Evolutionary conservation across 106 monocot genomes (phyloP).

Genomic region (Dendrobium nobile): DNA sequence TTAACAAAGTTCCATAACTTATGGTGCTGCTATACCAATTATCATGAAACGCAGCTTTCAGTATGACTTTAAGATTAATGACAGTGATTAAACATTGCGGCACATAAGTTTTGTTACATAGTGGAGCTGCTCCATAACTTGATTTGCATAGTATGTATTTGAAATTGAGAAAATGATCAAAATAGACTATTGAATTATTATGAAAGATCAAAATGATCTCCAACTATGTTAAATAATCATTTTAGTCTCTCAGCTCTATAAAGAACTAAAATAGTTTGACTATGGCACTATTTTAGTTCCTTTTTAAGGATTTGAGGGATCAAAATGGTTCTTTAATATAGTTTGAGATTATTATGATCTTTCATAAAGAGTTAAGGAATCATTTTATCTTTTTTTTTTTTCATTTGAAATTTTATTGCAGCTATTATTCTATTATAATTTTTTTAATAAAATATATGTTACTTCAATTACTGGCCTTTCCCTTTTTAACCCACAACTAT

Average conservation of each 20-base stretch:
- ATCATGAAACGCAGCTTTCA: background rate
- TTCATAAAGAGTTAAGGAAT: too few relatives aligned
- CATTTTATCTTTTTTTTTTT: too few relatives aligned
- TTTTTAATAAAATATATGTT: background rate
- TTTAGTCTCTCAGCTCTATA: too few relatives aligned
- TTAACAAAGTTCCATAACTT: background rate
- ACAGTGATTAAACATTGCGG: background rate
- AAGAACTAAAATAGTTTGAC: too few relatives aligned
- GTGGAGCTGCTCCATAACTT: too few relatives aligned
- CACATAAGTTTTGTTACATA: background rate
- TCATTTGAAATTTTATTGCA: background rate
- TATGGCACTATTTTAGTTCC: too few relatives aligned
- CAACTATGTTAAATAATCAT: too few relatives aligned
- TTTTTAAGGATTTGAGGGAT: too few relatives aligned
- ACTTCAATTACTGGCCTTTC: background rate
- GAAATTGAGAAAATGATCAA: background rate
- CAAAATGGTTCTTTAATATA: too few relatives aligned
- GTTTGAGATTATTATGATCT: too few relatives aligned
- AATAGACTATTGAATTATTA: too few relatives aligned
- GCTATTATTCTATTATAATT: background rate
- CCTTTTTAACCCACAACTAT: background rate
- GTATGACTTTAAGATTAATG: background rate
- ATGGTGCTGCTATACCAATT: background rate
- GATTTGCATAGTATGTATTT: background rate
- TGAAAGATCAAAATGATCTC: too few relatives aligned